These are phyloP conservation scores for Naganishia antarctica DNA, from an alignment of 768 basidiomycete species.

Conservation along the genomic window DNA sequence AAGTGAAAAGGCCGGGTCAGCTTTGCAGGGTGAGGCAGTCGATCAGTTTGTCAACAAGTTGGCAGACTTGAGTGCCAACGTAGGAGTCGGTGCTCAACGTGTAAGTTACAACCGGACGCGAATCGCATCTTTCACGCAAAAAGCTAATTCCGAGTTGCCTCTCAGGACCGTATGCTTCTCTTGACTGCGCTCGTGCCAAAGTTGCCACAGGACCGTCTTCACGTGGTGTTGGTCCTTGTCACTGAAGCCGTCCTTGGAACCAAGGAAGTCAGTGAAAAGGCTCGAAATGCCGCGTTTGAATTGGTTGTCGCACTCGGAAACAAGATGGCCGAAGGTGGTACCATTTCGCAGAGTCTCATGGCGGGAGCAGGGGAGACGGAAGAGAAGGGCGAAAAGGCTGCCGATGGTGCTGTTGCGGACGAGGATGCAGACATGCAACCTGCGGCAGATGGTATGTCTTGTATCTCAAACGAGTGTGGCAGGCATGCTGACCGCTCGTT, in stretches of 20 bases:
- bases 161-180: constrained; percentile 82
- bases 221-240: constrained; percentile 79
- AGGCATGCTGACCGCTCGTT: constrained; percentile 9
- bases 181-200: constrained; percentile 64
- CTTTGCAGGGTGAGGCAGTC: constrained; percentile 48
- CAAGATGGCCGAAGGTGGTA: constrained; percentile 83
- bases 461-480: background rate
- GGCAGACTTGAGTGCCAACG: constrained; percentile 61
- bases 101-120: constrained; percentile 50
- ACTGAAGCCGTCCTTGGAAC: constrained; percentile 92
- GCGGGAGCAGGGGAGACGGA: constrained; percentile 55
- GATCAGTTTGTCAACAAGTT: constrained; percentile 63
- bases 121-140: background rate
- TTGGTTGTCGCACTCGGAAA: constrained; percentile 82
- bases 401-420: constrained; percentile 21
- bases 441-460: constrained; percentile 16
- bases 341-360: constrained; percentile 72
- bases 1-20: constrained; percentile 54
- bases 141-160: constrained; percentile 27
- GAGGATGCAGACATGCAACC: constrained; percentile 30
- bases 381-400: constrained; percentile 52
- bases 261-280: constrained; percentile 93
- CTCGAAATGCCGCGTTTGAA: constrained; percentile 82
- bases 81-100: constrained; percentile 81
- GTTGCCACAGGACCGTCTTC: constrained; percentile 67